Evolutionary conservation across 768 basidiomycete genomes (phyloP), one percentile per base, ranked within the genome.

Genomic region (Tubosaeta sp.): DNA sequence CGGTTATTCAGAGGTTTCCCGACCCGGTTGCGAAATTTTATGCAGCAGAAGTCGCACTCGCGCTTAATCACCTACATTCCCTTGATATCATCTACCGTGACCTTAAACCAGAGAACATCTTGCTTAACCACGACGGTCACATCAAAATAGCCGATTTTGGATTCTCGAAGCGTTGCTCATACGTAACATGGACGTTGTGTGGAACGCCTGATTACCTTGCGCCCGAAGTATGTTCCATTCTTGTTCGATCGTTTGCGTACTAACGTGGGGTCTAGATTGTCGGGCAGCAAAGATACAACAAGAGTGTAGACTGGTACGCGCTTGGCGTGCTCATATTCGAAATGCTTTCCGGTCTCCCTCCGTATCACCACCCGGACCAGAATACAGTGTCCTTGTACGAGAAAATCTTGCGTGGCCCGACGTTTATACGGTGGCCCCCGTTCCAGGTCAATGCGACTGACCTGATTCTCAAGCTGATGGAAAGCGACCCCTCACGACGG

Each of bases 11-110:
- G 81, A 77, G 94, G 43, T 98, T 99, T 72, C 92, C 95, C 0
- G 89, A 96, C 57, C 94, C 95, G 14, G 96, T 99, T 12, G 92
- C 95, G 6, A 92, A 98, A 64, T 99, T 98, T 73, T 99, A 97
- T 60, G 88, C 92, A 4, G 94, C 96, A 2, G 92, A 94, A 68
- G 93, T 97, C 25, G 88, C 92, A 32, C 78, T 96, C 41, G 96
- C 94, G 1, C 79, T 98, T 56, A 89, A 93, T 59, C 85, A 97
- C 66, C 73, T 98, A 2, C 96, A 98, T 61, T 71, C 73, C 13
- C 78, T 84, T 19, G 82, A 94, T 60, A 94, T 98, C 67, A 89
- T 98, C 54, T 98, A 98, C 69, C 90, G 95, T 16, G 95, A 98
- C 70, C 80, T 98, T 42, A 98, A 99, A 69, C 96, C 96, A 1